Conservation (phyloP, 2,329 filamentous ascomycete genomes). For the Calonectria hawksworthii region DNA sequence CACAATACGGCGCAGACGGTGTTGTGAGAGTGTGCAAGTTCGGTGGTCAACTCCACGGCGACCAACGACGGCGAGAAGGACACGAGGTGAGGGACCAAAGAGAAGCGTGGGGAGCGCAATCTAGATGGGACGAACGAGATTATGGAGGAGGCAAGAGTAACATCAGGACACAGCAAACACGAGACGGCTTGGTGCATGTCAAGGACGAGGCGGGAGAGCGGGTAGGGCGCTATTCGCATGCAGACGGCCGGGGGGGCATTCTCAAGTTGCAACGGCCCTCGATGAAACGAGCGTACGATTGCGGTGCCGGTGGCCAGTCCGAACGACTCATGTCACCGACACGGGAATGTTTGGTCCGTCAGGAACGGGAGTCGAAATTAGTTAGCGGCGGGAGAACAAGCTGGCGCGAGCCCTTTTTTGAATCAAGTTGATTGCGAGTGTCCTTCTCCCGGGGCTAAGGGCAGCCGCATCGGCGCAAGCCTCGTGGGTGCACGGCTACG, state of each 20-base stretch:
- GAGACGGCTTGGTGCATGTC: background rate
- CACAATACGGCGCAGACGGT: background rate
- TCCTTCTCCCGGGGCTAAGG: background rate
- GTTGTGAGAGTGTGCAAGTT: background rate
- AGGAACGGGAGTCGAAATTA: slow-evolving; percentile 18
- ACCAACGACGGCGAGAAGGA: background rate
- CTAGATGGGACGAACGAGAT: background rate
- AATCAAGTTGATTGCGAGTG: background rate
- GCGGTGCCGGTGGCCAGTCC: background rate
- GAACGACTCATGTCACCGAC: background rate
- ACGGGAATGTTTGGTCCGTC: background rate
- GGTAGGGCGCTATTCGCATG: background rate
- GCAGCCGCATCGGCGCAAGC: background rate
- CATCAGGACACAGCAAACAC: background rate
- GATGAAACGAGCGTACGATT: background rate
- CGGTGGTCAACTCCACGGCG: background rate
- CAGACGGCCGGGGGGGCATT: background rate
- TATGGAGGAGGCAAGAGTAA: too few relatives aligned
- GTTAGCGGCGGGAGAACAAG: slow-evolving; percentile 14
- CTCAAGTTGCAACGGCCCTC: background rate
- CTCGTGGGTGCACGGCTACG: background rate
- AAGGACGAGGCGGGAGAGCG: background rate
- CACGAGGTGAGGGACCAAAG: too few relatives aligned
- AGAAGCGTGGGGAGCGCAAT: background rate
- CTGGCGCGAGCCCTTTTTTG: background rate